Percentiles rank a stretch among this genome's conserved stretches.
Evolutionary conservation across 2,329 filamentous ascomycete species (phyloP).

Genomic region (Thielaviopsis cerberus): DNA sequence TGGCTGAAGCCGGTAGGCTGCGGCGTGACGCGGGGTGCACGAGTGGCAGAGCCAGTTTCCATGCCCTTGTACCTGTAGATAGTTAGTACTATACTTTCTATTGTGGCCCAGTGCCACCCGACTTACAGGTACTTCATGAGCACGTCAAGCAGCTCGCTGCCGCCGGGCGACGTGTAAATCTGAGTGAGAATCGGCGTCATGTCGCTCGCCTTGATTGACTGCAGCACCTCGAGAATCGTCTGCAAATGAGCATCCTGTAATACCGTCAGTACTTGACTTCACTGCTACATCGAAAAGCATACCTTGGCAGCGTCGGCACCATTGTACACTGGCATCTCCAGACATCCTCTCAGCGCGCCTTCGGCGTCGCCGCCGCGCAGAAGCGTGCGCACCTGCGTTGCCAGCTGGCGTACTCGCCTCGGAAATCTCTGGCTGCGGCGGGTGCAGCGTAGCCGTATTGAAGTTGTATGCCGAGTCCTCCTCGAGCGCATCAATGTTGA

Average conservation of each 20-base stretch:
- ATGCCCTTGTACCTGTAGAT: conserved; percentile 70
- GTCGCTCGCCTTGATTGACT: conserved; percentile 88
- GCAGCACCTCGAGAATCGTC: conserved; percentile 79
- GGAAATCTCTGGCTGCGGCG: conserved; percentile 53
- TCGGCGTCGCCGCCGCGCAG: conserved; percentile 73
- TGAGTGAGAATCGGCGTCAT: conserved; percentile 77
- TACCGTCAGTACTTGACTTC: background rate
- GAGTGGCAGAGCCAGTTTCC: conserved; percentile 34
- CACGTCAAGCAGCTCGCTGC: conserved; percentile 71
- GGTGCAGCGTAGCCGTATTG: conserved; percentile 65
- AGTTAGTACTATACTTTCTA: background rate
- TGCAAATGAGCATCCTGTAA: conserved; percentile 65
- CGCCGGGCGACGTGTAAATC: conserved; percentile 61
- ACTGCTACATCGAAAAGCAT: too few relatives aligned
- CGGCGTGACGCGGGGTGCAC: conserved; percentile 36
- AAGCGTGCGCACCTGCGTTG: conserved; percentile 70
- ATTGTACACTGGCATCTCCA: conserved; percentile 70
- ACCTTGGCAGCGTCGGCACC: conserved; percentile 41
- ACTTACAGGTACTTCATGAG: conserved; percentile 94
- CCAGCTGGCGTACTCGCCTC: conserved; percentile 62
- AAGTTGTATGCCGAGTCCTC: conserved; percentile 86
- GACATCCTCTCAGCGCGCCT: conserved; percentile 63
- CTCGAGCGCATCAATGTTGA: conserved; percentile 83
- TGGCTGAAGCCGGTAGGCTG: conserved; percentile 82
- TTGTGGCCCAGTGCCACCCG: background rate